Conservation (phyloP, 2,329 filamentous ascomycete species). For the Tolypocladium pustulatum region DNA sequence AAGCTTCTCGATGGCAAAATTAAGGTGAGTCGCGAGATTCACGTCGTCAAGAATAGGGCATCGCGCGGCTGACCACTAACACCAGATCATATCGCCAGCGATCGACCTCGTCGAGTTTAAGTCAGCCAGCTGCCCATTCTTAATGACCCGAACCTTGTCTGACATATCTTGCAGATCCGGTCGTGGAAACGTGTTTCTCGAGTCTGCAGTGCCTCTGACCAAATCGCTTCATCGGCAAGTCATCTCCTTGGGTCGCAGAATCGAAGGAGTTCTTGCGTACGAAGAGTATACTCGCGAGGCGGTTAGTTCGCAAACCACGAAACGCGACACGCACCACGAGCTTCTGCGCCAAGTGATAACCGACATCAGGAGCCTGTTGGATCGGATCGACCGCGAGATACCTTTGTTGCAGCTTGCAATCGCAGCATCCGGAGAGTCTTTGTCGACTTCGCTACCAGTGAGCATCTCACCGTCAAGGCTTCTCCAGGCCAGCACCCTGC, state of each 20-base stretch:
- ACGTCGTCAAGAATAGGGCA: background rate
- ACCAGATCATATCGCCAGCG: slow-evolving; percentile 72
- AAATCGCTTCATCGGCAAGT: slow-evolving; percentile 79
- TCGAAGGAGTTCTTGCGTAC: slow-evolving; percentile 58
- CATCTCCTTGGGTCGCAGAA: slow-evolving; percentile 62
- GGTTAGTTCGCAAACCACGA: slow-evolving; percentile 27
- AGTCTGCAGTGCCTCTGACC: slow-evolving; percentile 75
- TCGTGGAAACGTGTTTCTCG: slow-evolving; percentile 51
- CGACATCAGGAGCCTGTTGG: slow-evolving; percentile 66
- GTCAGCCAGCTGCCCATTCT: slow-evolving; percentile 25
- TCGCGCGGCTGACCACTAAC: background rate
- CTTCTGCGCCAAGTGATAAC: slow-evolving; percentile 61
- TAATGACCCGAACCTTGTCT: background rate
- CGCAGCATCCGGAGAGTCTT: slow-evolving; percentile 79
- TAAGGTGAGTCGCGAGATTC: slow-evolving; percentile 41
- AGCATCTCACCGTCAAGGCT: slow-evolving; percentile 84
- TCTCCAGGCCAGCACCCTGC: slow-evolving; percentile 83
- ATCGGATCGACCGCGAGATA: slow-evolving; percentile 79
- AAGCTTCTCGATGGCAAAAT: slow-evolving; percentile 76
- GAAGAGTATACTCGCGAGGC: slow-evolving; percentile 39
- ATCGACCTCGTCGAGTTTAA: slow-evolving; percentile 91
- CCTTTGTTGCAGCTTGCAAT: slow-evolving; percentile 90
- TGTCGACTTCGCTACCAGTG: slow-evolving; percentile 68
- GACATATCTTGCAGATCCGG: slow-evolving; percentile 27
- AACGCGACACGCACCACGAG: slow-evolving; percentile 27